A percentile compares a stretch with the other conserved stretches of the same genome.
Evolutionary conservation across 1,284 basidiomycete genomes (phyloP).

Genomic region (Pseudozyma sp.): DNA sequence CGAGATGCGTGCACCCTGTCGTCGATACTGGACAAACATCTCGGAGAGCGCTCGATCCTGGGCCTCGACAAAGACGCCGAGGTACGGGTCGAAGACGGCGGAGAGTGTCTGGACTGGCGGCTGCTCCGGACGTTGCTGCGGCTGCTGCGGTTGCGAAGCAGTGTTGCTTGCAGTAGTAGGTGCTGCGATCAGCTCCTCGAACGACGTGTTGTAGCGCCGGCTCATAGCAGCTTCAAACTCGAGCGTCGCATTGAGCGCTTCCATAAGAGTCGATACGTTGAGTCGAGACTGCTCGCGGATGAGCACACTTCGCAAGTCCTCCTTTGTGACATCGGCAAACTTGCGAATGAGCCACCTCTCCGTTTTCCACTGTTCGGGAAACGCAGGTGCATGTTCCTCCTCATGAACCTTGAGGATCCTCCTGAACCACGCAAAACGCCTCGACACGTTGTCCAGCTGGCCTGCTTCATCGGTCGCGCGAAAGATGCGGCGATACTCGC

Average conservation of each 20-base stretch:
- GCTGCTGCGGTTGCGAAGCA: background rate
- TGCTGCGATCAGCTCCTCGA: constrained; percentile 42
- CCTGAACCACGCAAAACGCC: constrained; percentile 95
- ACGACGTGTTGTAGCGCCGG: constrained; percentile 51
- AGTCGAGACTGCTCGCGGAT: constrained; percentile 60
- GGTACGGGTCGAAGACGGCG: constrained; percentile 88
- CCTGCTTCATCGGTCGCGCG: constrained; percentile 77
- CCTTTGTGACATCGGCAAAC: constrained; percentile 65
- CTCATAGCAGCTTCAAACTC: constrained; percentile 62
- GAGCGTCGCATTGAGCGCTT: constrained; percentile 61
- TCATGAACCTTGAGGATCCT: constrained; percentile 90
- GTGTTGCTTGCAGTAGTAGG: background rate
- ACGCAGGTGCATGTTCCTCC: constrained; percentile 75
- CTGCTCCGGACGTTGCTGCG: constrained; percentile 12
- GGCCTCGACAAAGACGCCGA: constrained; percentile 92
- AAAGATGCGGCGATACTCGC: constrained; percentile 97
- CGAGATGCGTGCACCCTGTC: constrained; percentile 37
- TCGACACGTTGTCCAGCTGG: constrained; percentile 91
- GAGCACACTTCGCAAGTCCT: constrained; percentile 63
- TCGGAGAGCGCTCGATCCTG: constrained; percentile 78
- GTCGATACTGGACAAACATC: constrained; percentile 52
- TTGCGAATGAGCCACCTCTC: constrained; percentile 57
- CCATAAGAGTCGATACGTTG: constrained; percentile 61
- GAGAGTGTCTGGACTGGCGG: constrained; percentile 70
- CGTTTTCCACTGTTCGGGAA: constrained; percentile 59